Evolutionary conservation across 176 grass and related monocot genomes (phyloP).

Genomic region (Oryza officinalis): DNA sequence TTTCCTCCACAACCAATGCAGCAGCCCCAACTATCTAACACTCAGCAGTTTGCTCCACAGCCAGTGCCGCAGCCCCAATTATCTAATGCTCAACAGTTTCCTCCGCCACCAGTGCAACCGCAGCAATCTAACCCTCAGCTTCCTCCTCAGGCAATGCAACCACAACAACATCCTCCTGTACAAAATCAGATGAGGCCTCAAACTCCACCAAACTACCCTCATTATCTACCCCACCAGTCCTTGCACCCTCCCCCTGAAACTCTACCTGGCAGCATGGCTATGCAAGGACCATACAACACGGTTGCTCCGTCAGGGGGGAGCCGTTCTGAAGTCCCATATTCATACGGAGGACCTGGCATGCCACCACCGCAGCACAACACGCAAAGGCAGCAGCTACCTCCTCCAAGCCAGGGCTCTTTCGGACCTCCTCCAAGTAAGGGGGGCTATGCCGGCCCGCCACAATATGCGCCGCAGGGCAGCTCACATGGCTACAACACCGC

Average conservation of each 20-base stretch:
- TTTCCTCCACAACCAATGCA: constrained; percentile 30
- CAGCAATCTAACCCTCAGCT: constrained; percentile 48
- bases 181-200: constrained; percentile 71
- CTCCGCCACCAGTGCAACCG: constrained; percentile 29
- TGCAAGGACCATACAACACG: constrained; percentile 62
- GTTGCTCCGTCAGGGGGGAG: constrained; percentile 46
- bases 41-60: constrained; percentile 38
- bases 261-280: constrained; percentile 52
- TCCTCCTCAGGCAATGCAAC: constrained; percentile 49
- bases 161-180: constrained; percentile 45
- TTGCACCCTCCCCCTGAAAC: constrained; percentile 63
- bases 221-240: constrained; percentile 64
- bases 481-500: constrained; percentile 46
- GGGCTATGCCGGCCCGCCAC: constrained; percentile 46
- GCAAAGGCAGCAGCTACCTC: constrained; percentile 58
- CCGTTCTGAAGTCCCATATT: constrained; percentile 58
- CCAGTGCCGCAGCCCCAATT: constrained; percentile 34
- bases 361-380: constrained; percentile 43
- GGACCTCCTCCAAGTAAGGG: constrained; percentile 55
- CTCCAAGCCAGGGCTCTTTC: constrained; percentile 56
- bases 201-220: constrained; percentile 61
- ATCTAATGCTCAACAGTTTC: constrained; percentile 46
- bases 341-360: constrained; percentile 58
- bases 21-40: constrained; percentile 31
- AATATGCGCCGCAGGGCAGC: constrained; percentile 57